Evolutionary conservation across 1,139 yeast genomes (phyloP).

Genomic region (Debaryomyces psychrophilus): DNA sequence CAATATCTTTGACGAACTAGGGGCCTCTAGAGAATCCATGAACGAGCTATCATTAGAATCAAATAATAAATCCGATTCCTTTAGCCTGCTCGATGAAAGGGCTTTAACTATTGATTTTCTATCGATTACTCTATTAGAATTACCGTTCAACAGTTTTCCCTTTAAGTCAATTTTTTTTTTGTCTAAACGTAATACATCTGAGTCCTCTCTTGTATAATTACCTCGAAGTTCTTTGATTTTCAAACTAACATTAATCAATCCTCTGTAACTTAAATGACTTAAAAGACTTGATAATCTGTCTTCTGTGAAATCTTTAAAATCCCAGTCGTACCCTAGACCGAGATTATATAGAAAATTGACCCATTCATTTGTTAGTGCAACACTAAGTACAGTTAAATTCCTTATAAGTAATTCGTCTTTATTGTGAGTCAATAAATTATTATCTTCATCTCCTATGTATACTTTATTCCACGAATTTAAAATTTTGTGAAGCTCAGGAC

Average conservation of each 20-base stretch:
- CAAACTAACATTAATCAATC: conserved; percentile 29
- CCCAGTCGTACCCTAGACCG: conserved; percentile 47
- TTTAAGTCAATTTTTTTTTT: conserved; percentile 1
- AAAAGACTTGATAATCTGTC: conserved; percentile 35
- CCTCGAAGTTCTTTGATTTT: conserved; percentile 28
- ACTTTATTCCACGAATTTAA: conserved; percentile 42
- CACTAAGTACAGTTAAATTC: conserved; percentile 36
- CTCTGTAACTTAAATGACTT: conserved; percentile 33
- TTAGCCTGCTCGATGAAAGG: conserved; percentile 24
- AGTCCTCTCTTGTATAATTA: conserved; percentile 15
- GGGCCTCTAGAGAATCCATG: conserved; percentile 21
- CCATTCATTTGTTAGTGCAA: conserved; percentile 40
- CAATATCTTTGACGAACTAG: conserved; percentile 19
- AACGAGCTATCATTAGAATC: conserved; percentile 30
- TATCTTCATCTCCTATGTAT: conserved; percentile 31
- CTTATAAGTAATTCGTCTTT: conserved; percentile 37
- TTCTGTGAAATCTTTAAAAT: conserved; percentile 35
- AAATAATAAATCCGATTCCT: conserved; percentile 33
- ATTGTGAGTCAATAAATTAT: neutral
- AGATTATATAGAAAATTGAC: conserved; percentile 38
- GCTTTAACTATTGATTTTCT: conserved; percentile 25
- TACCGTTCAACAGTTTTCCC: conserved; percentile 16
- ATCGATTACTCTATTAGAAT: conserved; percentile 19
- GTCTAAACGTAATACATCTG: neutral
- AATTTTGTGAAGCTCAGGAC: conserved; percentile 36